Evolutionary conservation across 2,329 filamentous ascomycete genomes (phyloP).

Genomic region (Coleophoma eucalyptorum): DNA sequence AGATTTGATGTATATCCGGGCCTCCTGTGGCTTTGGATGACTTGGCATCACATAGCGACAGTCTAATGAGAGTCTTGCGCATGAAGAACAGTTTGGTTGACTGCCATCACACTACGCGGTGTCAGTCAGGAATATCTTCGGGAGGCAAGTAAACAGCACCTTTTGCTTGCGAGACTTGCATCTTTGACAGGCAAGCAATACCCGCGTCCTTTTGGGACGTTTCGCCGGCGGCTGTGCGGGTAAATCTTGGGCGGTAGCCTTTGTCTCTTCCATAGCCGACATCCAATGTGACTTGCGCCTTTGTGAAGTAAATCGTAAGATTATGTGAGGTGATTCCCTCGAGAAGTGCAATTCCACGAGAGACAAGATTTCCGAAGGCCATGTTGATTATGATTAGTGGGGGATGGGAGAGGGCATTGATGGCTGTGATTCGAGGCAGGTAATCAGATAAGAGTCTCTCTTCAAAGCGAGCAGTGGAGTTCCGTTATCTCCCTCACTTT

Average conservation of each 20-base stretch:
- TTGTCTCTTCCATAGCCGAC: not conserved
- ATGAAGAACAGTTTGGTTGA: constrained; percentile 9
- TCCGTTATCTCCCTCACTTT: too few relatives aligned
- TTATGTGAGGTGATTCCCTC: too few relatives aligned
- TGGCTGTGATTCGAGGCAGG: too few relatives aligned
- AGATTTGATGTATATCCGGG: constrained; percentile 10
- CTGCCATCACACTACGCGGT: constrained; percentile 4
- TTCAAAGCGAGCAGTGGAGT: too few relatives aligned
- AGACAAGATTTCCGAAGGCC: too few relatives aligned
- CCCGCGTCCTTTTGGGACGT: constrained; percentile 5
- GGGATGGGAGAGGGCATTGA: too few relatives aligned
- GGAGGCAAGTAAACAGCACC: not conserved
- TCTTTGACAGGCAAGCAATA: constrained; percentile 7
- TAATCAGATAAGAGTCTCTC: too few relatives aligned
- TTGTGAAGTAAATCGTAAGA: too few relatives aligned
- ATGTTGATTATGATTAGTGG: too few relatives aligned
- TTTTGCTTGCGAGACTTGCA: constrained; percentile 9
- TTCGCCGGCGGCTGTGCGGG: not conserved
- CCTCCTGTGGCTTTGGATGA: constrained; percentile 6
- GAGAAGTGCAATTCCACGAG: too few relatives aligned
- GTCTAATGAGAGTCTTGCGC: constrained; percentile 3
- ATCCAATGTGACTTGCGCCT: too few relatives aligned
- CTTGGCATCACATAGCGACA: constrained; percentile 9
- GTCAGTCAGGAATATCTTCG: not conserved
- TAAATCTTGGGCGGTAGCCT: not conserved